phyloP scores from a whole-genome alignment of 2,329 filamentous ascomycete species.

The Trichophyton rubrum region DNA sequence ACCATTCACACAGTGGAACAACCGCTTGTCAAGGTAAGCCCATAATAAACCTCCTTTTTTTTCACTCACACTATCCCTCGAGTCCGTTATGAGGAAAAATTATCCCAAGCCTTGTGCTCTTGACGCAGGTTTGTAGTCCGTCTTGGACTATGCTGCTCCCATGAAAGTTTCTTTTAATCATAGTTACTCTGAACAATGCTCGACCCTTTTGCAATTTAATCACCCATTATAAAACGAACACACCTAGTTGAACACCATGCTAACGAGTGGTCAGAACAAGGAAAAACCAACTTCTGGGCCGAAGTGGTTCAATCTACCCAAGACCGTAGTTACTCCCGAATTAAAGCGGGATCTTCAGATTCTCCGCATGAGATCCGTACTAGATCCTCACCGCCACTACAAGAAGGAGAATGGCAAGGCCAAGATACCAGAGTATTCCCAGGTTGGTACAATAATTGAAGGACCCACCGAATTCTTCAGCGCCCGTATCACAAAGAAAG shows the following conservation, averaged over 20 bases:
- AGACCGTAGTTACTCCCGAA: conserved; percentile 70
- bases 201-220: conserved; percentile 21
- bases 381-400: conserved; percentile 83
- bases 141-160: conserved; percentile 66
- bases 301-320: conserved; percentile 79
- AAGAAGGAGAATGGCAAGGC: conserved; percentile 69
- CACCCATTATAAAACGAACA: not conserved
- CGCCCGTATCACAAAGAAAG: conserved; percentile 68
- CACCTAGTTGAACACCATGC: conserved; percentile 1
- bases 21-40: conserved; percentile 41
- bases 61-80: conserved; percentile 1
- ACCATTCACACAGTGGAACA: conserved; percentile 42
- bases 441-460: conserved; percentile 77
- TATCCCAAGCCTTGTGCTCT: conserved; percentile 49
- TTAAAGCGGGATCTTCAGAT: conserved; percentile 83
- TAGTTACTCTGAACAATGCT: conserved; percentile 55
- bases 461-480: conserved; percentile 81
- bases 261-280: conserved; percentile 17
- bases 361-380: conserved; percentile 72
- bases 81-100: conserved; percentile 59
- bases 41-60: not conserved
- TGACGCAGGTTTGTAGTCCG: conserved; percentile 64
- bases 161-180: conserved; percentile 53
- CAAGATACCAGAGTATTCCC: conserved; percentile 66
- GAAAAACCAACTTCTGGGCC: conserved; percentile 59